Conservation (phyloP, 495 filamentous ascomycete genomes). For the Trichocladium uniseriatum region DNA sequence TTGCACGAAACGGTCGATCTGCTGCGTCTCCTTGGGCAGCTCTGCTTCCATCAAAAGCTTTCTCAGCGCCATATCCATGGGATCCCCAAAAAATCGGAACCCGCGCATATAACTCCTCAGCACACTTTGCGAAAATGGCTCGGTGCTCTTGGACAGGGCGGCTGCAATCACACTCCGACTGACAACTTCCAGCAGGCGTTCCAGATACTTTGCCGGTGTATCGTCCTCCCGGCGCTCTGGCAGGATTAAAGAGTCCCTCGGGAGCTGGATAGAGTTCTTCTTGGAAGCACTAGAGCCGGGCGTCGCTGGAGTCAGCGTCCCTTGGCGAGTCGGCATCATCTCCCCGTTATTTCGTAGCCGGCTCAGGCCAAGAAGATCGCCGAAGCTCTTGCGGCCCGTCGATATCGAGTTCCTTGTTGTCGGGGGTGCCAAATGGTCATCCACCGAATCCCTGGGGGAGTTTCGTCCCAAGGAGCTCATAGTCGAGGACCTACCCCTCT, state of each 20-base stretch:
- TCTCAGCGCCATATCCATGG: slow-evolving; percentile 92
- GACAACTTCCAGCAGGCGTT: slow-evolving; percentile 67
- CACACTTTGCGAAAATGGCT: slow-evolving; percentile 73
- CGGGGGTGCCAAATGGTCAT: slow-evolving; percentile 48
- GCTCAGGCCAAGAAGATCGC: slow-evolving; percentile 71
- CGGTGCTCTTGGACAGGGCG: slow-evolving; percentile 69
- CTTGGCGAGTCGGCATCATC: slow-evolving; percentile 42
- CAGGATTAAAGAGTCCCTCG: slow-evolving; percentile 50
- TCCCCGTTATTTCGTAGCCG: slow-evolving; percentile 73
- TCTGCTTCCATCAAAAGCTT: slow-evolving; percentile 96
- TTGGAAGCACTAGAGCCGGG: slow-evolving; percentile 59
- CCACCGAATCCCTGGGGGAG: slow-evolving; percentile 41
- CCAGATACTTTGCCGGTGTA: slow-evolving; percentile 80
- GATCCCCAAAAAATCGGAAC: slow-evolving; percentile 90
- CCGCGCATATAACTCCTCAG: slow-evolving; percentile 89
- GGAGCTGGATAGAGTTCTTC: slow-evolving; percentile 60
- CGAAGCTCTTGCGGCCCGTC: slow-evolving; percentile 80
- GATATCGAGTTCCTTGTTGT: slow-evolving; percentile 69
- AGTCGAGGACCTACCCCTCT: slow-evolving; percentile 76
- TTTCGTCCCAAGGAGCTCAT: slow-evolving; percentile 60
- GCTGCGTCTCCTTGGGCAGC: slow-evolving; percentile 92
- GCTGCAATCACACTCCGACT: slow-evolving; percentile 72
- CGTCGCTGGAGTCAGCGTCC: slow-evolving; percentile 54
- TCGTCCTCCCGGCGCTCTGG: slow-evolving; percentile 82
- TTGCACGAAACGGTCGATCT: slow-evolving; percentile 90